Percentiles rank a stretch among this genome's conserved stretches.
phyloP scores from a whole-genome alignment of 2,329 filamentous ascomycete species.

The Microsporum audouinii region DNA sequence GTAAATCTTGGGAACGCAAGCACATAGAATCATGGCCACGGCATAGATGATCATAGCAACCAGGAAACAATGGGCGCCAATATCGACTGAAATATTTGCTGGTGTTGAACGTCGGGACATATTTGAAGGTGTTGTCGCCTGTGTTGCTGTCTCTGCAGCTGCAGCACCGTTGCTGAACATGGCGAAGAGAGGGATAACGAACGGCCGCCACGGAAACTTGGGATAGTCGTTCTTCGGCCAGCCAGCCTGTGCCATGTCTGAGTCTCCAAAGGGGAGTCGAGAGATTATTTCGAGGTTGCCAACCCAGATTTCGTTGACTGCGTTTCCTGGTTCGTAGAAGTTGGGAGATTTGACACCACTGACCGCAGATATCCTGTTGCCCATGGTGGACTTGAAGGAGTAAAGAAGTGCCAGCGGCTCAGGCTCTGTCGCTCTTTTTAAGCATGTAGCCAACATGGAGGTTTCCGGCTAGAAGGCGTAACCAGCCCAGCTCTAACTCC shows the following conservation, averaged over 20 bases:
- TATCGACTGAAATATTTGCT: no score
- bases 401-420: no score
- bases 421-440: background rate
- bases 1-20: background rate
- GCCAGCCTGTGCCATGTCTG: conserved; percentile 28
- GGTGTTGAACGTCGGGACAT: background rate
- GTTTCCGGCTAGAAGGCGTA: no score
- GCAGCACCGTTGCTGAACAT: background rate
- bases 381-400: conserved; percentile 17
- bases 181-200: conserved; percentile 26
- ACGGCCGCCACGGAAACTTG: conserved; percentile 32
- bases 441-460: no score
- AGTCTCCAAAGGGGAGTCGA: conserved; percentile 29
- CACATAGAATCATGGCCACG: background rate
- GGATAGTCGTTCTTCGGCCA: conserved; percentile 25
- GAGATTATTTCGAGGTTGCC: conserved; percentile 29
- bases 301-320: conserved; percentile 30
- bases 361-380: conserved; percentile 26
- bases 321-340: conserved; percentile 28
- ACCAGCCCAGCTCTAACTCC: no score
- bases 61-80: background rate
- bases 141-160: background rate
- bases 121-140: background rate
- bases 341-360: conserved; percentile 26
- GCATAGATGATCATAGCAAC: background rate